Evolutionary conservation across 805 yeast species (phyloP), one percentile per base, ranked within the genome.

Genomic region (Teunomyces funiuensis): DNA sequence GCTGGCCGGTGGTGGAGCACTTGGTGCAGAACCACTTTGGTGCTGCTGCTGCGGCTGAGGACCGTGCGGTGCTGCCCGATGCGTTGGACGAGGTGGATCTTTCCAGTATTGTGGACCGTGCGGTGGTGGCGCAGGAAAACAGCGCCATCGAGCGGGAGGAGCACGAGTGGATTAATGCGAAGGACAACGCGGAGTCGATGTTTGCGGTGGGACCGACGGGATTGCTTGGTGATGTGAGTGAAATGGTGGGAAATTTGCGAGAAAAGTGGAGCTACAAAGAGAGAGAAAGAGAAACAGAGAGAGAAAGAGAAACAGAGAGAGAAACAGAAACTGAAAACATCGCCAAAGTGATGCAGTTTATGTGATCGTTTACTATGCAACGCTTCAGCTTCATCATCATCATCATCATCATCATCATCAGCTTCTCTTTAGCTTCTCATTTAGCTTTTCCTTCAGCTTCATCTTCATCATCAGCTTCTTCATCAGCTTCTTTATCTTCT

Each of bases 1-100:
- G 99, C 2, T 88, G 97, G 93, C 88, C 86, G 1, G 96, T 88
- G 0, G 73, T 91, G n/a, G 84, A 83, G 33, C 96, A 91, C 60
- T 54, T 90, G 50, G 86, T 85, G 1, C 69, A 76, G 11, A 76
- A 78, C 41, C 93, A 86, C 65, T 86, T 86, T 58, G 55, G n/a
- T n/a, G n/a, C n/a, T n/a, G n/a, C n/a, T n/a, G n/a, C n/a, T n/a
- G n/a, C n/a, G n/a, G n/a, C n/a, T n/a, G n/a, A n/a, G n/a, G n/a
- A n/a, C n/a, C n/a, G n/a, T n/a, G n/a, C n/a, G n/a, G n/a, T n/a
- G n/a, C n/a, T n/a, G n/a, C n/a, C 43, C 14, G 68, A 61, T 41
- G 53, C 60, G 36, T 53, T 60, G 23, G 63, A 57, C 25, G 59
- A 54, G 14, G 43, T 54, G 9, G 64, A 60, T 22, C 49, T 65